These are phyloP conservation scores for Aspergillus hiratsukae DNA, from an alignment of 2,329 filamentous ascomycete genomes.

Conservation along the genomic window DNA sequence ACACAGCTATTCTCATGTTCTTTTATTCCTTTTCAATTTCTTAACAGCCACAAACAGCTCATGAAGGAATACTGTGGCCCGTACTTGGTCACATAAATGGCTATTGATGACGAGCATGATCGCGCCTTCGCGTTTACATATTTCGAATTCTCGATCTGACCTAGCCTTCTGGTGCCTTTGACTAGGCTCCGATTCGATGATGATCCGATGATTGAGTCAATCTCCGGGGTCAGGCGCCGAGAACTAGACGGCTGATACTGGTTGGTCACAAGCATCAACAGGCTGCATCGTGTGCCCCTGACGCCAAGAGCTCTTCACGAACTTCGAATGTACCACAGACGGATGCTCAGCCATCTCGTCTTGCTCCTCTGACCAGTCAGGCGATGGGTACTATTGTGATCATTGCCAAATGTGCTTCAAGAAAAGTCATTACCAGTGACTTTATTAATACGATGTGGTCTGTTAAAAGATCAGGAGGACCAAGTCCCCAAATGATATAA, in stretches of 20 bases:
- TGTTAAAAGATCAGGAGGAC: not conserved
- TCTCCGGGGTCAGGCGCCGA: not conserved
- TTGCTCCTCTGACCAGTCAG: not conserved
- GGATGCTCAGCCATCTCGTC: not conserved
- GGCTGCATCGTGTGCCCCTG: not conserved
- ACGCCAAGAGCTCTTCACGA: not conserved
- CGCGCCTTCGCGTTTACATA: not conserved
- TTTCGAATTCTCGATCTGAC: no score
- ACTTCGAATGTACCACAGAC: not conserved
- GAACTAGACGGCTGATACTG: not conserved
- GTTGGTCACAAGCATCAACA: conserved; percentile 3
- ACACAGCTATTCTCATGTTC: not conserved
- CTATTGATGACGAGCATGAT: not conserved
- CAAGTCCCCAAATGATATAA: not conserved
- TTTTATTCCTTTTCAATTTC: not conserved
- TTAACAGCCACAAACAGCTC: not conserved
- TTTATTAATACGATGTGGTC: not conserved
- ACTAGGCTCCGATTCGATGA: not conserved
- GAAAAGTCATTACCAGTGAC: not conserved
- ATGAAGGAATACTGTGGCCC: not conserved
- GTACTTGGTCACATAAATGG: not conserved
- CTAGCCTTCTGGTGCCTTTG: not conserved
- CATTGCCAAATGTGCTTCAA: not conserved
- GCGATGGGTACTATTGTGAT: not conserved
- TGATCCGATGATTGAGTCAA: conserved; percentile 1